A percentile compares a stretch with the other conserved stretches of the same genome.
Evolutionary conservation across 1,284 basidiomycete species (phyloP).

Genomic region (Pseudozyma thailandica): DNA sequence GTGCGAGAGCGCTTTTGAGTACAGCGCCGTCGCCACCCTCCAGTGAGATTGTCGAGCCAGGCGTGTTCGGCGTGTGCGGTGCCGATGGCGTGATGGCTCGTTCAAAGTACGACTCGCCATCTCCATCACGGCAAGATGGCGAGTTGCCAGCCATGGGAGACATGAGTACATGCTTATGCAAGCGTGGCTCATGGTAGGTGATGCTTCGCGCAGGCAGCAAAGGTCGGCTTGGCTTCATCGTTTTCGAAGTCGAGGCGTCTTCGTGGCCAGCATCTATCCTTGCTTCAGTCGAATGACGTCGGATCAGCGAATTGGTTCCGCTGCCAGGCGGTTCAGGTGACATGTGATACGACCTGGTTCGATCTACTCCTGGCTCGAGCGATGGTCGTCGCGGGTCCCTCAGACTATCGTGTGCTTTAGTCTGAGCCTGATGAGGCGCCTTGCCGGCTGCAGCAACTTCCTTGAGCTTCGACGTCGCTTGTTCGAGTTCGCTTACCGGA

Average conservation of each 20-base stretch:
- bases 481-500: not conserved
- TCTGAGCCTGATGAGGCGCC: not conserved
- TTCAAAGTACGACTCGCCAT: constrained; percentile 49
- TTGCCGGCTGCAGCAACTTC: not conserved
- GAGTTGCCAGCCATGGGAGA: constrained; percentile 42
- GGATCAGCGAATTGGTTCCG: constrained; percentile 41
- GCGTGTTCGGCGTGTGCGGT: constrained; percentile 68
- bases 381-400: constrained; percentile 14
- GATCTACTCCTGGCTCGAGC: constrained; percentile 26
- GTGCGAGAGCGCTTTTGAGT: constrained; percentile 68
- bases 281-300: constrained; percentile 62
- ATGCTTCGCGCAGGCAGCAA: constrained; percentile 60
- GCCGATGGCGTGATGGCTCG: constrained; percentile 31
- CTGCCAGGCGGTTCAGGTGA: constrained; percentile 54
- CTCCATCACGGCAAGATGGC: constrained; percentile 28
- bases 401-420: constrained; percentile 4
- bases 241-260: constrained; percentile 7
- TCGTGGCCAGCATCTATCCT: constrained; percentile 34
- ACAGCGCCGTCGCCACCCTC: constrained; percentile 71
- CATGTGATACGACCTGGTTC: constrained; percentile 50
- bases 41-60: constrained; percentile 69
- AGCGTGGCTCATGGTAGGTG: constrained; percentile 63
- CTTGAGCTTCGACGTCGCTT: constrained; percentile 2
- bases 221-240: constrained; percentile 36
- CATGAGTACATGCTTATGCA: constrained; percentile 60